Evolutionary conservation across 805 yeast genomes (phyloP).

Genomic region (Kluyveromyces dobzhanskii): DNA sequence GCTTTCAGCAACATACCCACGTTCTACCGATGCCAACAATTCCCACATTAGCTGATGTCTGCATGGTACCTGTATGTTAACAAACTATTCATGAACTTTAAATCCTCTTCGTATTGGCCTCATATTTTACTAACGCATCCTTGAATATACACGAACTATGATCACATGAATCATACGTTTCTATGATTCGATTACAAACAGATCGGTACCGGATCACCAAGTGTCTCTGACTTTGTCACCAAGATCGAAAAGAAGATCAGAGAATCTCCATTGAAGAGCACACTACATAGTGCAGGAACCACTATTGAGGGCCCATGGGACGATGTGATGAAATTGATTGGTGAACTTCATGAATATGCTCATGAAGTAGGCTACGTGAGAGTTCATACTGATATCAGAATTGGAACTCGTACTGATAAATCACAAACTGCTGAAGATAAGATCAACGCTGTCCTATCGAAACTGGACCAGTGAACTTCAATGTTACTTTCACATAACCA

Average conservation of each 20-base stretch:
- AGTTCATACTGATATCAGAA: conserved; percentile 78
- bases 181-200: conserved; percentile 11
- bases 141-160: no score
- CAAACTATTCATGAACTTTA: neutral
- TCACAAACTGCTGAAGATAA: conserved; percentile 65
- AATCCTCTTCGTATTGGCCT: no score
- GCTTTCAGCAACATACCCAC: no score
- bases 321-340: conserved; percentile 72
- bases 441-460: conserved; percentile 48
- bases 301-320: conserved; percentile 91
- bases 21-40: conserved; percentile 11
- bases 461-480: neutral
- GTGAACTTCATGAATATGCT: conserved; percentile 63
- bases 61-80: conserved; percentile 65
- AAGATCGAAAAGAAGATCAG: conserved; percentile 57
- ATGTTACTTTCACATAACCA: no score
- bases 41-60: conserved; percentile 62
- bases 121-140: no score
- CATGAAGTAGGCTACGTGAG: conserved; percentile 69
- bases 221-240: conserved; percentile 76
- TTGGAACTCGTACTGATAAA: conserved; percentile 79
- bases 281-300: conserved; percentile 87
- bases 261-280: conserved; percentile 52
- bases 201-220: conserved; percentile 73
- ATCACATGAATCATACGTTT: no score